Base-by-base conservation (phyloP, 1,284 basidiomycete genomes). In the Sanguinoderma infundibulare region DNA sequence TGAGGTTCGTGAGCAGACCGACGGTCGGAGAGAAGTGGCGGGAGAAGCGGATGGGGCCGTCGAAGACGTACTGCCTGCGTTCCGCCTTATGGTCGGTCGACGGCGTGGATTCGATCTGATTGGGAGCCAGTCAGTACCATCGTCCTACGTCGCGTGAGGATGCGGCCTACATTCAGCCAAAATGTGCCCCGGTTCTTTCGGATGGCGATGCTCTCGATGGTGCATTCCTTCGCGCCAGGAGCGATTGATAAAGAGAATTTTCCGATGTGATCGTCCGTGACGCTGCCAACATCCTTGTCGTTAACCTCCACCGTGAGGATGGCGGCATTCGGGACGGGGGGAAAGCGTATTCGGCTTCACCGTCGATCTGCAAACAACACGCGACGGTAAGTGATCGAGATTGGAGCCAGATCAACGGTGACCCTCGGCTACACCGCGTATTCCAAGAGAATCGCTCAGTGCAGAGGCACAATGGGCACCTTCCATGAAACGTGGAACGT, bases 31-130 rank as follows among this genome's bases (percentile, higher is more conserved):
- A 90, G 73, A 78, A 83, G 70, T 92, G 89, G 8, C 83, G 78
- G 4, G 89, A 87, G 72, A 81, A 92, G 51, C 87, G 87, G 55
- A 90, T 81, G 30, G 90, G 90, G 0, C 90, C 90, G 67, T 89
- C 85, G 72, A 92, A 92, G 57, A 81, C 78, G 73, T 90, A 92
- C 12, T 83, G 81, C 51, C 78, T 76, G 10, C 69, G 61, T 50
- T 71, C 64, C 0, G 83, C 78, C 35, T 80, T 69, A 2, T 64
- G 57, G 35, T 73, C 70, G 4, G 67, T 68, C 4, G 82, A 77
- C 1, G 79, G 78, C 7, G 65, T 73, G 4, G 76, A 72, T 30
- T 79, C 76, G 35, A 84, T 78, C 83, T 84, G 57, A 20, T 47
- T 15, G n/a, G 15, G n/a, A 34, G 14, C 17, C 15, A 22, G 17